Percentiles rank a stretch among this genome's conserved stretches.
phyloP scores from a whole-genome alignment of 2,329 filamentous ascomycete species.

The Neofusicoccum ribis region DNA sequence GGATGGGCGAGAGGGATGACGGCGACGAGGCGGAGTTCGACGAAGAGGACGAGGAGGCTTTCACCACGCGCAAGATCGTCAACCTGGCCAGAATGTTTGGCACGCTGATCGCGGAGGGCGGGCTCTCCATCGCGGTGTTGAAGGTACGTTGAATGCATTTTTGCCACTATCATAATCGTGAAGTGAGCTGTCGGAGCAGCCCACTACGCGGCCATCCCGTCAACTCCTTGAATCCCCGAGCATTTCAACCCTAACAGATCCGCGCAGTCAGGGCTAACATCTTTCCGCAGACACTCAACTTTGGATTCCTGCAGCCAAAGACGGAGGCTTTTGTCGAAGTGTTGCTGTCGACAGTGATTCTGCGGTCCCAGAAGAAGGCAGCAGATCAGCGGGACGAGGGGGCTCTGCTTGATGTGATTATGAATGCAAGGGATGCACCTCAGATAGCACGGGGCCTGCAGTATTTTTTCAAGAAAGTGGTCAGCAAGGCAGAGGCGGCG shows the following conservation, averaged over 20 bases:
- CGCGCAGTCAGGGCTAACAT: neutral
- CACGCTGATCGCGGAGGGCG: conserved; percentile 60
- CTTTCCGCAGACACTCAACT: conserved; percentile 64
- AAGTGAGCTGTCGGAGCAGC: neutral
- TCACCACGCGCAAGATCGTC: conserved; percentile 61
- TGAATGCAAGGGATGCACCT: conserved; percentile 62
- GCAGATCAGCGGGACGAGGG: conserved; percentile 53
- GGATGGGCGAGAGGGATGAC: conserved; percentile 75
- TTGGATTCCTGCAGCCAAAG: conserved; percentile 74
- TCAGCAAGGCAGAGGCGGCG: conserved; percentile 63
- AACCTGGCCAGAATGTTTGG: conserved; percentile 70
- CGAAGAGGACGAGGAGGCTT: conserved; percentile 51
- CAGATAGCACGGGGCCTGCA: conserved; percentile 72
- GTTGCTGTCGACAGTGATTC: conserved; percentile 72
- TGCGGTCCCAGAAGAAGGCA: conserved; percentile 60
- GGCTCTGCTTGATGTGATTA: conserved; percentile 66
- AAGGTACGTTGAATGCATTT: conserved; percentile 42
- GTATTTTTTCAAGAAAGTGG: conserved; percentile 75
- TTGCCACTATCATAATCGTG: neutral
- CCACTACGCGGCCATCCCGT: neutral
- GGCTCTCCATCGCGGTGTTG: conserved; percentile 57
- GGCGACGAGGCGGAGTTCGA: conserved; percentile 59
- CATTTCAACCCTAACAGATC: conserved; percentile 17
- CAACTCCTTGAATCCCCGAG: neutral
- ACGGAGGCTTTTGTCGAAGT: conserved; percentile 79